Percentiles rank a stretch among this genome's conserved stretches.
Evolutionary conservation across 768 basidiomycete genomes (phyloP).

Genomic region (Hypholoma fasciculare): DNA sequence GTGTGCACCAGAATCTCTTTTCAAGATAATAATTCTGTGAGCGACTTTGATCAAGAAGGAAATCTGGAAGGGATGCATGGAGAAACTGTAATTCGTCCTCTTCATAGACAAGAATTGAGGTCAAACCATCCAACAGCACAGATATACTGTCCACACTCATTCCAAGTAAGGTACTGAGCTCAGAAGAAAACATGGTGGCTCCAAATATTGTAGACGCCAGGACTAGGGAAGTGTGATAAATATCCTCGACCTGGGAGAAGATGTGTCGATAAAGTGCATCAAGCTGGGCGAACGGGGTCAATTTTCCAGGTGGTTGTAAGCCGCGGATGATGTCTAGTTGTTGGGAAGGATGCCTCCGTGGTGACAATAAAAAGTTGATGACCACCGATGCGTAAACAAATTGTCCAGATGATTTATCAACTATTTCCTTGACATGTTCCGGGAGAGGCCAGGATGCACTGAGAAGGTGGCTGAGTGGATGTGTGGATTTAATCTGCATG

Average conservation of each 20-base stretch:
- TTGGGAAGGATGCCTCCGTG: not conserved
- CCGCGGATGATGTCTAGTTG: not conserved
- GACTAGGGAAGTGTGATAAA: not conserved
- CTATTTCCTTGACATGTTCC: not conserved
- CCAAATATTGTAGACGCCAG: not conserved
- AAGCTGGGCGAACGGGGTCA: not conserved
- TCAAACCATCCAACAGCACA: not conserved
- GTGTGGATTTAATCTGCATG: not conserved
- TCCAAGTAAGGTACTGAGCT: not conserved
- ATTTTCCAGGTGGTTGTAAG: not conserved
- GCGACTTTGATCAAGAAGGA: not conserved
- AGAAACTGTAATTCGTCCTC: not conserved
- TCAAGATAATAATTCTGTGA: not conserved
- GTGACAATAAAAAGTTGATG: not conserved
- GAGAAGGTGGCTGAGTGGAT: not conserved
- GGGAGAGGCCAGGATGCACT: not conserved
- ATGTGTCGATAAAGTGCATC: constrained; percentile 6
- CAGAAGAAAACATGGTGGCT: not conserved
- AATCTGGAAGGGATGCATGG: constrained; percentile 3
- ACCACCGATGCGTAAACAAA: constrained; percentile 7
- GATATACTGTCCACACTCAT: not conserved
- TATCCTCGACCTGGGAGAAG: not conserved
- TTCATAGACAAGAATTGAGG: not conserved
- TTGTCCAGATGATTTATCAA: constrained; percentile 1
- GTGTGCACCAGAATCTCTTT: not conserved